These are phyloP conservation scores for Cercospora sesami DNA, from an alignment of 2,329 filamentous ascomycete genomes.

Conservation along the genomic window DNA sequence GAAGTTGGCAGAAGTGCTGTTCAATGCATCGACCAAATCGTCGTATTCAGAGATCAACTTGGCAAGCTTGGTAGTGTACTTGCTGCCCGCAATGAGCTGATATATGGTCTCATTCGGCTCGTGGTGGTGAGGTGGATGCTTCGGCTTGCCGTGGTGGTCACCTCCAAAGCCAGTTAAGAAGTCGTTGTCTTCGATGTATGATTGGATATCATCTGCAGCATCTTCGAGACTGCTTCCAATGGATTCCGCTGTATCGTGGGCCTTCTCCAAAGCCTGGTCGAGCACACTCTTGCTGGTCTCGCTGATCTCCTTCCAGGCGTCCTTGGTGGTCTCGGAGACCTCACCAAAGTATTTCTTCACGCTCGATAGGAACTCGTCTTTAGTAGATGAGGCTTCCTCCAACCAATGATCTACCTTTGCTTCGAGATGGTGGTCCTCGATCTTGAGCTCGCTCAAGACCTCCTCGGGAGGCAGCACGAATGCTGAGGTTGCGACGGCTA, in stretches of 20 bases:
- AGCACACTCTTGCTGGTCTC: constrained; percentile 32
- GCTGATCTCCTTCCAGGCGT: constrained; percentile 24
- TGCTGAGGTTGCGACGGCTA: constrained; percentile 53
- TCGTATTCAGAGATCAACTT: constrained; percentile 72
- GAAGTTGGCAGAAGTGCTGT: constrained; percentile 70
- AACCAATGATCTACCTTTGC: constrained; percentile 30
- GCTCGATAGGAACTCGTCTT: constrained; percentile 40
- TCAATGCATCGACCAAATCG: constrained; percentile 70
- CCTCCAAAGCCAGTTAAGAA: constrained; percentile 41
- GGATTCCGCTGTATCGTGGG: constrained; percentile 42
- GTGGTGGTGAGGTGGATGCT: constrained; percentile 41
- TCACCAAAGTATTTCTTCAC: constrained; percentile 39
- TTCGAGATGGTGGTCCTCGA: constrained; percentile 42
- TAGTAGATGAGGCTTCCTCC: constrained; percentile 38
- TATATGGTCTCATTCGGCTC: constrained; percentile 72
- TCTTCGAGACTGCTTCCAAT: constrained; percentile 47
- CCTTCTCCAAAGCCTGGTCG: constrained; percentile 36
- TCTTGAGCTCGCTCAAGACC: constrained; percentile 46
- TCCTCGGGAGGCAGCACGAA: constrained; percentile 56
- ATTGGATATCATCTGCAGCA: constrained; percentile 48
- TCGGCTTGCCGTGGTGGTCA: constrained; percentile 25
- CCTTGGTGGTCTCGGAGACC: constrained; percentile 25
- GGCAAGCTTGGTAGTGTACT: constrained; percentile 75
- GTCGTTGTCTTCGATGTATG: constrained; percentile 48
- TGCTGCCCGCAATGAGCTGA: constrained; percentile 71